A percentile compares a stretch with the other conserved stretches of the same genome.
Evolutionary conservation across 2,329 filamentous ascomycete species (phyloP).

Genomic region (Aspergillus sergii): DNA sequence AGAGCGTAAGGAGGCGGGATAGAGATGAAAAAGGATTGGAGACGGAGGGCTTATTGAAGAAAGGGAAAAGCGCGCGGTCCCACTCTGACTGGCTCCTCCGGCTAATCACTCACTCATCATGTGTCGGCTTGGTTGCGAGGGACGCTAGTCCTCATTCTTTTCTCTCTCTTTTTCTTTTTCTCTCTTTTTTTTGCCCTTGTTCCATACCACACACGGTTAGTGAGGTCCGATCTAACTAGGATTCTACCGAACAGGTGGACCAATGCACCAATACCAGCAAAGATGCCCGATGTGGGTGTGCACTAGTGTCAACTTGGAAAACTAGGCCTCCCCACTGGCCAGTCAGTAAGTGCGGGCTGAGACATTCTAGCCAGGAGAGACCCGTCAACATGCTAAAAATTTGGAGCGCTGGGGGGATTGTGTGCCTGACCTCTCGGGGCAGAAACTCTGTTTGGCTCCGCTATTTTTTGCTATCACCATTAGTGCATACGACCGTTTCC

Average conservation of each 20-base stretch:
- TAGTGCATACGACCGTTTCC: constrained; percentile 4
- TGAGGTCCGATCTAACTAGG: background rate
- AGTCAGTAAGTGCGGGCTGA: constrained; percentile 16
- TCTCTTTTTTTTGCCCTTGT: constrained; percentile 1
- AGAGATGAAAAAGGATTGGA: constrained; percentile 14
- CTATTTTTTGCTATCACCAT: background rate
- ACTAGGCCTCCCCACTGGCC: constrained; percentile 10
- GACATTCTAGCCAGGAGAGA: constrained; percentile 15
- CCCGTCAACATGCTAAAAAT: constrained; percentile 1
- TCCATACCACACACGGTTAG: background rate
- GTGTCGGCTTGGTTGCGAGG: background rate
- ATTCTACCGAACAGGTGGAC: constrained; percentile 3
- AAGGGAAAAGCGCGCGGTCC: constrained; percentile 11
- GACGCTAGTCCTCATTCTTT: constrained; percentile 2
- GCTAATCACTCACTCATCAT: constrained; percentile 1
- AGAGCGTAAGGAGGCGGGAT: constrained; percentile 12
- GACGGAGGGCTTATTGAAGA: constrained; percentile 4
- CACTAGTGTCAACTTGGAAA: constrained; percentile 15
- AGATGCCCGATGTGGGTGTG: constrained; percentile 10
- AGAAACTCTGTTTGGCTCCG: background rate
- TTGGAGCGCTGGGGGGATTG: background rate
- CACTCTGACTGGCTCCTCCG: constrained; percentile 1
- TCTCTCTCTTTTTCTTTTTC: background rate
- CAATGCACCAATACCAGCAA: constrained; percentile 11
- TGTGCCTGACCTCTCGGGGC: constrained; percentile 12